Percentiles rank a stretch among this genome's conserved stretches.
phyloP scores from a whole-genome alignment of 306 rosid genomes.

The Malus fusca region DNA sequence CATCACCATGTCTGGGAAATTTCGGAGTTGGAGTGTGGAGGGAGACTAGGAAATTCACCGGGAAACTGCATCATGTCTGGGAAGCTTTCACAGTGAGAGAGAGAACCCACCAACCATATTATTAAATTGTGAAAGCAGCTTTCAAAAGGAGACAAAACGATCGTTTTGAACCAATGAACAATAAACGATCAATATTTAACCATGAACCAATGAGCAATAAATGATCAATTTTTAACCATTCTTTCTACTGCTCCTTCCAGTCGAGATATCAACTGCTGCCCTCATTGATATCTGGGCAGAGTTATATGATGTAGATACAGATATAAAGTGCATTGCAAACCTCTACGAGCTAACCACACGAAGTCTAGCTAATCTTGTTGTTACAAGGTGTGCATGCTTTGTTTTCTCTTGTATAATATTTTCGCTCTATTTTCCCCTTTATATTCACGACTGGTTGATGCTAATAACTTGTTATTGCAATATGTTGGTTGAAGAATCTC shows the following conservation, averaged over 20 bases:
- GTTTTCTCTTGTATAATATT: background rate
- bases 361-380: constrained; percentile 27
- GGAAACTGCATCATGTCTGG: no score
- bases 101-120: no score
- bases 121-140: no score
- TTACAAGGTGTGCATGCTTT: background rate
- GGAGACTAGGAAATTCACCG: no score
- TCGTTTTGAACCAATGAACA: no score
- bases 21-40: background rate
- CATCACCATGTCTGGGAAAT: no score
- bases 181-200: no score
- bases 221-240: no score
- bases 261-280: background rate
- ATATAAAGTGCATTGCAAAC: constrained; percentile 6
- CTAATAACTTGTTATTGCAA: background rate
- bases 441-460: constrained; percentile 33
- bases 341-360: constrained; percentile 7
- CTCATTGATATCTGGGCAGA: constrained; percentile 61
- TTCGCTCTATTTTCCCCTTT: constrained; percentile 19
- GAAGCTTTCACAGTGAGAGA: no score
- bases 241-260: no score
- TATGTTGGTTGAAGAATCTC: background rate
- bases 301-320: constrained; percentile 28
- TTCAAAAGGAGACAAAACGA: no score
- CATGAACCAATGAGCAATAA: no score